These are phyloP conservation scores for Syzygium aromaticum DNA, from an alignment of 345 rosid genomes.

Conservation along the genomic window DNA sequence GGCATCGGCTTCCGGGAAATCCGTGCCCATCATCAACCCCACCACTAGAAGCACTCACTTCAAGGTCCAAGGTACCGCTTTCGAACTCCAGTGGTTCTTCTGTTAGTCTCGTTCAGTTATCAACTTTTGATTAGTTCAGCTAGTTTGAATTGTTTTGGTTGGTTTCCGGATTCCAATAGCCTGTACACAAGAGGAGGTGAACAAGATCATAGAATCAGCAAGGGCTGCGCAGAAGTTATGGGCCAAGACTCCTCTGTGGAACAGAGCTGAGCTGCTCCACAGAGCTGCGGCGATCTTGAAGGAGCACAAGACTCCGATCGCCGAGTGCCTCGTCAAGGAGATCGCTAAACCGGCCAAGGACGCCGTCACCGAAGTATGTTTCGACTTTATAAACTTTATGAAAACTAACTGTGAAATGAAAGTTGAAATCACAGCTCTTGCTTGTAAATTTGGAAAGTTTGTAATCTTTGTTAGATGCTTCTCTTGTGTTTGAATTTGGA, in stretches of 20 bases:
- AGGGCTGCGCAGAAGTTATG: slow-evolving; percentile 75
- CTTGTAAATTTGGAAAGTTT: not conserved
- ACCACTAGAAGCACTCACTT: slow-evolving; percentile 74
- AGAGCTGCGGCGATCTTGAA: slow-evolving; percentile 90
- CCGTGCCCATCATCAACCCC: slow-evolving; percentile 76
- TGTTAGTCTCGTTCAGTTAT: not conserved
- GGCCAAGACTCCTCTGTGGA: slow-evolving; percentile 99
- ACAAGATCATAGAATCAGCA: slow-evolving; percentile 72
- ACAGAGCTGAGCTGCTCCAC: slow-evolving; percentile 97
- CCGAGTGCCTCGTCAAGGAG: slow-evolving; percentile 88
- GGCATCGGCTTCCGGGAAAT: slow-evolving; percentile 68
- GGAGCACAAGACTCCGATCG: slow-evolving; percentile 72
- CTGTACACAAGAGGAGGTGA: slow-evolving; percentile 94
- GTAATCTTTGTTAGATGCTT: not conserved
- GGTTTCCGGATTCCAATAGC: slow-evolving; percentile 25
- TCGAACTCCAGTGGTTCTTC: not conserved
- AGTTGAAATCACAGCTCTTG: not conserved
- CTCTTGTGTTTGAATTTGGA: not conserved
- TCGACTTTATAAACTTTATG: rapidly evolving
- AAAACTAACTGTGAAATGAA: not conserved
- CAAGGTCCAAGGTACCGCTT: slow-evolving; percentile 79
- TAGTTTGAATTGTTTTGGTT: not conserved
- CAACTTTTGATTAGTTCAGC: not conserved
- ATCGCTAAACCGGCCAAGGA: slow-evolving; percentile 99
- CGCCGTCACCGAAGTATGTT: slow-evolving; percentile 65